Percentiles rank a stretch among this genome's conserved stretches.
Evolutionary conservation across 2,329 filamentous ascomycete species (phyloP).

Genomic region (Aspergillus flavus): DNA sequence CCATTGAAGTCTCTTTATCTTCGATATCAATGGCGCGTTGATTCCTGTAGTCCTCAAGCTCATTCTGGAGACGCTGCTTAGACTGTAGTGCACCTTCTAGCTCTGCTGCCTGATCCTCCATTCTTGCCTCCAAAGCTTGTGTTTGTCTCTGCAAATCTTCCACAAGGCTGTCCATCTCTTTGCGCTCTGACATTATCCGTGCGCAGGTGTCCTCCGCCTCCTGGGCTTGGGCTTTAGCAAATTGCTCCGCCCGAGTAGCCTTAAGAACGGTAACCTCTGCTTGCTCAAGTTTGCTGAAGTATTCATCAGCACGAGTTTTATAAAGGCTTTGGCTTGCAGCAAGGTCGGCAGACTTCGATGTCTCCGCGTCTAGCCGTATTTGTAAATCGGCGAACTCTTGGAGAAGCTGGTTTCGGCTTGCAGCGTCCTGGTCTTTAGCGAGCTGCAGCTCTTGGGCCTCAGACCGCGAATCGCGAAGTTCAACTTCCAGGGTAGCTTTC

Average conservation of each 20-base stretch:
- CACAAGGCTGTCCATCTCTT: slow-evolving; percentile 82
- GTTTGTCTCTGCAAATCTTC: slow-evolving; percentile 90
- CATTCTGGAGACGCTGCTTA: slow-evolving; percentile 93
- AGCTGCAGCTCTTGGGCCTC: slow-evolving; percentile 80
- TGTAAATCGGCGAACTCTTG: slow-evolving; percentile 93
- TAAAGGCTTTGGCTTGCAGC: slow-evolving; percentile 83
- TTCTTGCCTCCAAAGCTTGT: slow-evolving; percentile 84
- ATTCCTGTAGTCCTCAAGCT: slow-evolving; percentile 95
- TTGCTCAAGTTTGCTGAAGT: slow-evolving; percentile 95
- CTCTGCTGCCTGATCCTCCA: slow-evolving; percentile 90
- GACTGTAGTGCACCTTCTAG: slow-evolving; percentile 81
- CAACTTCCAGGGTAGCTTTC: slow-evolving; percentile 77
- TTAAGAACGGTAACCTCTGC: slow-evolving; percentile 95
- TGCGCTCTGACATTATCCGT: slow-evolving; percentile 85
- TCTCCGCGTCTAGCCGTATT: slow-evolving; percentile 86
- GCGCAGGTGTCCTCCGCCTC: slow-evolving; percentile 92
- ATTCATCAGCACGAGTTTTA: slow-evolving; percentile 90
- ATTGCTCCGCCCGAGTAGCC: slow-evolving; percentile 87
- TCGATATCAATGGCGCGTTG: slow-evolving; percentile 95
- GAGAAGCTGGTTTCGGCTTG: slow-evolving; percentile 84
- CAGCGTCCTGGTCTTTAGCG: slow-evolving; percentile 81
- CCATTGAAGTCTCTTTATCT: slow-evolving; percentile 93
- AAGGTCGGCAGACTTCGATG: slow-evolving; percentile 81
- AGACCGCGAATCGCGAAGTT: slow-evolving; percentile 79
- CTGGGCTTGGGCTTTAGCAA: slow-evolving; percentile 83